phyloP scores from a whole-genome alignment of 768 basidiomycete genomes.

The Mrakia blollopis region DNA sequence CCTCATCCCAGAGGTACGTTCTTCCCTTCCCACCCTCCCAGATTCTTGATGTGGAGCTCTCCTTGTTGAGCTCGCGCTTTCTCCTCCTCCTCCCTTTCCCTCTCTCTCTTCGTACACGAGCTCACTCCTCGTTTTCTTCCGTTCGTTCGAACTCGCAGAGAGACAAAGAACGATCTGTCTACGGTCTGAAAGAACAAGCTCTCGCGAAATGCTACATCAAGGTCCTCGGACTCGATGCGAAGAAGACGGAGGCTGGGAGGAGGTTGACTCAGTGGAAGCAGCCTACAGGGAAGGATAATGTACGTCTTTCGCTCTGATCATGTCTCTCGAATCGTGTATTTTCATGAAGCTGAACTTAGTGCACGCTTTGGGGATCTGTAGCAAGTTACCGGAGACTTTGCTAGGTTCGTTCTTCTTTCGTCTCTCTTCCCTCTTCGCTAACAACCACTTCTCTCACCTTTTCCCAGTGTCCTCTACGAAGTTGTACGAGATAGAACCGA shows the following conservation, averaged over 20 bases:
- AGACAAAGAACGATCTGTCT: conserved; percentile 86
- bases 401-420: conserved; percentile 43
- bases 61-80: neutral
- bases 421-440: neutral
- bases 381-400: conserved; percentile 66
- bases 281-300: conserved; percentile 34
- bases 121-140: neutral
- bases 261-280: conserved; percentile 79
- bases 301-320: neutral
- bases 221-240: conserved; percentile 64
- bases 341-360: neutral
- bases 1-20: conserved; percentile 69
- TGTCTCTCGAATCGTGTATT: neutral
- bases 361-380: neutral
- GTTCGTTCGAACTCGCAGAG: conserved; percentile 54
- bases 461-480: conserved; percentile 65
- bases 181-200: conserved; percentile 91
- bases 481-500: conserved; percentile 70
- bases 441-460: neutral
- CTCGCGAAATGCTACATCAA: conserved; percentile 89
- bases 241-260: conserved; percentile 63
- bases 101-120: neutral
- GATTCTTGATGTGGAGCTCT: neutral
- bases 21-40: neutral
- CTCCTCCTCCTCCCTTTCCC: neutral